phyloP scores from a whole-genome alignment of 805 yeast genomes.

The Starmerella khaoyaiensis region DNA sequence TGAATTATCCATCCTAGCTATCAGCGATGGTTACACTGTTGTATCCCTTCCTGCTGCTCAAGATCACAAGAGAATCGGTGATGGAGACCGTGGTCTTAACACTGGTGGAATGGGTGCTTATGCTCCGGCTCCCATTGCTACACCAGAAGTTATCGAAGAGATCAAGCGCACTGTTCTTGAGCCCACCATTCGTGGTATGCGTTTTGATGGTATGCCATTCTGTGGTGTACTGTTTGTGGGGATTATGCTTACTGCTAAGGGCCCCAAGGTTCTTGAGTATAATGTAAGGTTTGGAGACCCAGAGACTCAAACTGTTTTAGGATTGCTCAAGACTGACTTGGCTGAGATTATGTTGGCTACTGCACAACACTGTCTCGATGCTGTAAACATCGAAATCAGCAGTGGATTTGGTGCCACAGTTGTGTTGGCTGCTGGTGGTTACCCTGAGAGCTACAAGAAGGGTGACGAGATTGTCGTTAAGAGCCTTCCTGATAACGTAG shows the following conservation, averaged over 20 bases:
- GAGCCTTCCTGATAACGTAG: constrained; percentile 43
- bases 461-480: constrained; percentile 63
- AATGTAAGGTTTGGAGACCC: constrained; percentile 99
- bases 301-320: constrained; percentile 93
- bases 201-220: constrained; percentile 88
- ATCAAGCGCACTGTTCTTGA: constrained; percentile 66
- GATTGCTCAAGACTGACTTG: constrained; percentile 80
- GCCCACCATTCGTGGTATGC: constrained; percentile 93
- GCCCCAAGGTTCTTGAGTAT: constrained; percentile 92
- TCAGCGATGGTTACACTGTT: constrained; percentile 86
- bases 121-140: constrained; percentile 94
- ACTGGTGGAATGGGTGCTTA: constrained; percentile 99
- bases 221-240: constrained; percentile 94
- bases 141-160: constrained; percentile 53
- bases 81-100: constrained; percentile 86
- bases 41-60: constrained; percentile 93
- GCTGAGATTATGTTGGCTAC: constrained; percentile 88
- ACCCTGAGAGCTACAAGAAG: constrained; percentile 76
- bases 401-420: constrained; percentile 75
- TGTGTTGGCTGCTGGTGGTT: constrained; percentile 93
- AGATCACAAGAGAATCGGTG: constrained; percentile 92
- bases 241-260: constrained; percentile 71
- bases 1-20: constrained; percentile 82
- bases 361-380: constrained; percentile 85
- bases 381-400: constrained; percentile 42